Percentiles rank a stretch among this genome's conserved stretches.
Conservation (phyloP, 192 early-diverging fungal species). For the Cetraspora pellucida region DNA sequence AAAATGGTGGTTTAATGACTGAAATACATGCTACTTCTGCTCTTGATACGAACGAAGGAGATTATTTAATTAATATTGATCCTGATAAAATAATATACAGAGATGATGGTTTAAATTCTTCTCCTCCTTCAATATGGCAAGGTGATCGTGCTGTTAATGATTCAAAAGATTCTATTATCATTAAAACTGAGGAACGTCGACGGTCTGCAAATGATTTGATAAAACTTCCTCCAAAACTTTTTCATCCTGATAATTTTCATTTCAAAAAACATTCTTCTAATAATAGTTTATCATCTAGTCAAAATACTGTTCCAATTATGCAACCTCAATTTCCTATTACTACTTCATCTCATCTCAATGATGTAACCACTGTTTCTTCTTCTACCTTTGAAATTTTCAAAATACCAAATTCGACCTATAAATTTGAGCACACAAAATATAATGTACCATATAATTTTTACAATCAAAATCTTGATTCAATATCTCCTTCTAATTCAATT, state of each 20-base stretch:
- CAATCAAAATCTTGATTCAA: no score
- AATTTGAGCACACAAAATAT: no score
- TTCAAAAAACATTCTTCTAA: not conserved
- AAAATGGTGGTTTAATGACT: not conserved
- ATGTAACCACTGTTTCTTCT: no score
- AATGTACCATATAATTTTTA: no score
- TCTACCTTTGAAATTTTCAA: no score
- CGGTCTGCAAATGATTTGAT: not conserved
- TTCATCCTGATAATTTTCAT: not conserved
- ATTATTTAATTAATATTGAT: not conserved
- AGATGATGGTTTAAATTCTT: not conserved
- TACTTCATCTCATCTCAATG: no score
- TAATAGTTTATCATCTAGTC: not conserved
- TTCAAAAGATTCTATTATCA: not conserved
- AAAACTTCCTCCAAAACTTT: not conserved
- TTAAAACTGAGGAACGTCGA: not conserved
- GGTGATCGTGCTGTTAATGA: not conserved
- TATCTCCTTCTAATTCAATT: not conserved
- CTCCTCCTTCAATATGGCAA: not conserved
- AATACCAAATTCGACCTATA: no score
- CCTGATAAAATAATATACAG: not conserved
- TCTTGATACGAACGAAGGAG: not conserved
- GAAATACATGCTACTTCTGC: not conserved
- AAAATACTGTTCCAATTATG: not conserved
- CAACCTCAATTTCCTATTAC: not conserved